Evolutionary conservation across 2,329 filamentous ascomycete genomes (phyloP), one percentile per base, ranked within the genome.

Genomic region (Sporothrix dimorphospora): DNA sequence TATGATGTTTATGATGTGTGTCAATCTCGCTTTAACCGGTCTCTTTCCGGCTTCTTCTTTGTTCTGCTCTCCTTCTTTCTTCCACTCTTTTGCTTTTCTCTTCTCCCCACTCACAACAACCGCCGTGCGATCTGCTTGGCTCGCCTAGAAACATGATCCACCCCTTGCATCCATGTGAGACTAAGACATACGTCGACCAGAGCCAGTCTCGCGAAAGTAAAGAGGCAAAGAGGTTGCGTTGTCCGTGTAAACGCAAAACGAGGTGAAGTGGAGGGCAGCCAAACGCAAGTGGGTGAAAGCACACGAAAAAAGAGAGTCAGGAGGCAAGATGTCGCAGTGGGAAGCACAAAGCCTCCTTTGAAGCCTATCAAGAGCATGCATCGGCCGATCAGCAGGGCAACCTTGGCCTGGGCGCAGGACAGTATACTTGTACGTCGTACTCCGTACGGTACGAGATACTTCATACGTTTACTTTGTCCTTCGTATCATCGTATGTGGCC

Each of bases 121-220:
- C n/a, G 40, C 8, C 59, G 59, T 65, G 59, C 59, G 59, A 65
- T 65, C 59, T 65, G 59, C 38, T 65, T 65, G 59, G 38, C 45
- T 53, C 45, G 30, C 14, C 45, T 38, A 27, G 27, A 51, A 51
- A 27, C 55, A 40, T 40, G 69, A 61, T 34, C 38, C 47, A 71
- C 40, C 55, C 65, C 65, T 63, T 72, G 66, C 65, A 63, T 69
- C 71, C 71, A 69, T 69, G 66, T 40, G 66, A 69, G 65, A 69
- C 70, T 59, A 55, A 63, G 45, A 55, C 65, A 55, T 47, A 42
- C 51, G 24, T 45, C 34, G 8, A 45, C 38, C 14, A 55, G 11
- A 12, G 3, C 40, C 14, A 45, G 34, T 19, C 24, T 34, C 7
- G 11, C 30, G 21, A 14, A 27, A 38, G n/a, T 4, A 65, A 16